Conservation (phyloP, 2,329 filamentous ascomycete genomes). For the Epichloe uncinata region DNA sequence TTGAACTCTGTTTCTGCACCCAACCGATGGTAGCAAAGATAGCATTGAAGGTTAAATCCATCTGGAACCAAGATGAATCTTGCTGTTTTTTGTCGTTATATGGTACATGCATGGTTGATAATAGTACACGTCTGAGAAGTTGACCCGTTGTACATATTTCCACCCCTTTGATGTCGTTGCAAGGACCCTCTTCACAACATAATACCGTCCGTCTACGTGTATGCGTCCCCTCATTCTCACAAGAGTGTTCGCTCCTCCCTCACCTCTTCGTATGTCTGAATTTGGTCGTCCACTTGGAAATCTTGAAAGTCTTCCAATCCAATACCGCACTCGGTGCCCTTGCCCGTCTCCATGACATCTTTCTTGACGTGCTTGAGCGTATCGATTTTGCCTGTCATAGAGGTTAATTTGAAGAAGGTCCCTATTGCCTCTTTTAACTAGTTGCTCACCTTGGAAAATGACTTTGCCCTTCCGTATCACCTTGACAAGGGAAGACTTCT, state of each 20-base stretch:
- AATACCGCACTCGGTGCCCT: constrained; percentile 88
- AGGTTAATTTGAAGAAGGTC: not conserved
- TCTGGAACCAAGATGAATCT: not conserved
- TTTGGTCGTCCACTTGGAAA: constrained; percentile 66
- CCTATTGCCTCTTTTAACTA: too few species aligned
- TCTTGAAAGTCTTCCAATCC: constrained; percentile 68
- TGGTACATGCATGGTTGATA: not conserved
- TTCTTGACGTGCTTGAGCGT: constrained; percentile 90
- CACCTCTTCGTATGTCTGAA: constrained; percentile 78
- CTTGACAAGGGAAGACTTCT: constrained; percentile 49
- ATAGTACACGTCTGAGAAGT: not conserved
- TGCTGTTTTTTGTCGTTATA: too few species aligned
- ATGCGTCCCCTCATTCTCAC: constrained; percentile 2
- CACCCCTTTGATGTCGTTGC: not conserved
- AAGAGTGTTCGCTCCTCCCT: constrained; percentile 52
- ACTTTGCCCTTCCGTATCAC: constrained; percentile 58
- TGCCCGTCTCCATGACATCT: constrained; percentile 77
- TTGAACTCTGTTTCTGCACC: constrained; percentile 36
- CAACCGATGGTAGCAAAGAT: constrained; percentile 25
- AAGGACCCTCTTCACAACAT: too few species aligned
- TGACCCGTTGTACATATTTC: not conserved
- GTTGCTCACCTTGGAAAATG: constrained; percentile 63
- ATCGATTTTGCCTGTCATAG: constrained; percentile 51
- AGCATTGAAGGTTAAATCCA: not conserved
- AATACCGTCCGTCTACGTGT: not conserved